Percentiles rank a stretch among this genome's conserved stretches.
Conservation (phyloP, 2,329 filamentous ascomycete species). For the Neonectria hederae region DNA sequence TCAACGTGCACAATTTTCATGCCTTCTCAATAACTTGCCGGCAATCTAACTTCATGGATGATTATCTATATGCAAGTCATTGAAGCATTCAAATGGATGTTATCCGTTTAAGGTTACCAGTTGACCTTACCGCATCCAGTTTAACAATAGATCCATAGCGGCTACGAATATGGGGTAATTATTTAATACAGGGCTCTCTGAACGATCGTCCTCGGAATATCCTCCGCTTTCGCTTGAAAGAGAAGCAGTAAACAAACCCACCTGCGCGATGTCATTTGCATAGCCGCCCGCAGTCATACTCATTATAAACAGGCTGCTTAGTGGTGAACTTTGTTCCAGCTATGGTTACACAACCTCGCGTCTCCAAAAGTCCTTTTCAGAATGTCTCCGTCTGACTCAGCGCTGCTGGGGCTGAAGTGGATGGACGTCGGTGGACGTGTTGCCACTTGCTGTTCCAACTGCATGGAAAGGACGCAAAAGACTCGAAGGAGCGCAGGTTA, state of each 20-base stretch:
- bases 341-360: too few species aligned
- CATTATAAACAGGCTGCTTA: background rate
- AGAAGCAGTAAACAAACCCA: background rate
- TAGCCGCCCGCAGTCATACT: background rate
- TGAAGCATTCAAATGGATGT: background rate
- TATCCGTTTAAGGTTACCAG: background rate
- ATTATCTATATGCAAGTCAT: background rate
- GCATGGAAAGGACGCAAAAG: too few species aligned
- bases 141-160: background rate
- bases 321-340: background rate
- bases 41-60: background rate
- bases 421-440: too few species aligned
- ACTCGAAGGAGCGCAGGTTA: too few species aligned
- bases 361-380: background rate
- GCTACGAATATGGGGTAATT: background rate
- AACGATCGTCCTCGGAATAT: background rate
- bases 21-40: too few species aligned
- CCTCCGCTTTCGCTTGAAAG: background rate
- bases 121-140: background rate
- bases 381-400: background rate
- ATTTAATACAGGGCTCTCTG: too few species aligned
- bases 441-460: too few species aligned
- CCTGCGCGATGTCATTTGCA: background rate
- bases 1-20: background rate
- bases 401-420: background rate